Evolutionary conservation across 768 basidiomycete genomes (phyloP), one percentile per base, ranked within the genome.

Genomic region (Tricholoma saponaceum): DNA sequence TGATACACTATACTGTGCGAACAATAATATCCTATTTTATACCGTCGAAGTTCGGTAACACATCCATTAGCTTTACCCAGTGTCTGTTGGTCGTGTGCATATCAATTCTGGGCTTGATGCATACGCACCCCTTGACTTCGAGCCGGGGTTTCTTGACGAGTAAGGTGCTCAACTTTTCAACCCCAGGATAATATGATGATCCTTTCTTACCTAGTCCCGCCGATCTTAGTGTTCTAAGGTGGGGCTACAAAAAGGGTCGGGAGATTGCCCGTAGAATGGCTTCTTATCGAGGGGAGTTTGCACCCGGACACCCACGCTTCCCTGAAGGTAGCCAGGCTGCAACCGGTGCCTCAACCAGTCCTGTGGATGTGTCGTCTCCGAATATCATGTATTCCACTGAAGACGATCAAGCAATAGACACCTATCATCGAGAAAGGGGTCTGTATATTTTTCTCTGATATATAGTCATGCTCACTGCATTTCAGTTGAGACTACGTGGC

Each of bases 251-350:
- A 60, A 76, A 75, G 54, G 54, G 66, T 2, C 75, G 85, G 2
- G 85, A 88, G 69, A 60, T 83, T 9, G 71, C 74, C 4, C 78
- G 86, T 35, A 80, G 86, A 13, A 83, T 85, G 79, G 64, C 72
- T 6, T 50, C 60, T 26, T 79, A 73, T 59, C 69, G 73, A 35
- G 80, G 80, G 1, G 78, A 77, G 54, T 61, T 73, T 5, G 43
- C 57, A 16, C 56, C 58, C 4, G 69, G 61, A 1, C 59, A 2
- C 58, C 79, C 79, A 0, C 55, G n/a, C n/a, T n/a, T n/a, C n/a
- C n/a, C n/a, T n/a, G n/a, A n/a, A n/a, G n/a, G n/a, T n/a, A n/a
- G n/a, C 52, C 60, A 66, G 2, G 76, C 75, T 9, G 67, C 65
- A 2, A 56, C 55, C 20, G 62, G 60, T 10, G 59, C 62, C 14